A percentile compares a stretch with the other conserved stretches of the same genome.
Evolutionary conservation across 257 asterid species (phyloP).

Genomic region (Solanum piurae): DNA sequence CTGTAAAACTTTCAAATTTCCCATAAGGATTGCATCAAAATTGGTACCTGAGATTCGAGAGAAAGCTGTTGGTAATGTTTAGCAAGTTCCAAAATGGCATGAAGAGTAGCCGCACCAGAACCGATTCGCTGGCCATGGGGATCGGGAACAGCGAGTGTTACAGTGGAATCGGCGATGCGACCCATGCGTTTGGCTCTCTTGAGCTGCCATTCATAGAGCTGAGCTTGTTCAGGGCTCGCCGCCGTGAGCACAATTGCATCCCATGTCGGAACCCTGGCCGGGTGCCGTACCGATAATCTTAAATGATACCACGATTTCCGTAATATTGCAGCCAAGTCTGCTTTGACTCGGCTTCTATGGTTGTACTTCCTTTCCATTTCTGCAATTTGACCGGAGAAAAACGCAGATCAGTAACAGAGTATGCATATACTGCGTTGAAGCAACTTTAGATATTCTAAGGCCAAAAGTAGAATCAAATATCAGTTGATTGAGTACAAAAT

Average conservation of each 20-base stretch:
- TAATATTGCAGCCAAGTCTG: constrained; percentile 39
- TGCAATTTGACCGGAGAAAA: neutral
- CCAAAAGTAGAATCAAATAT: neutral
- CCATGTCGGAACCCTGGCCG: constrained; percentile 76
- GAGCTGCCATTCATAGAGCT: constrained; percentile 85
- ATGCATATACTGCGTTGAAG: neutral
- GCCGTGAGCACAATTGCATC: constrained; percentile 92
- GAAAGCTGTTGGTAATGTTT: constrained; percentile 26
- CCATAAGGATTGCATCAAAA: neutral
- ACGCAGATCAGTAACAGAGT: neutral
- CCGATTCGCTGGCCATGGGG: constrained; percentile 88
- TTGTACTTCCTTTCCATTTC: neutral
- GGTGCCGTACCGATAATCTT: constrained; percentile 73
- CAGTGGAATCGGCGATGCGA: constrained; percentile 63
- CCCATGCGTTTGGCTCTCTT: constrained; percentile 77
- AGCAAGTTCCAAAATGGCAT: constrained; percentile 66
- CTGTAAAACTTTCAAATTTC: neutral
- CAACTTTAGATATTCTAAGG: neutral
- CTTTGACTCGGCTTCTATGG: constrained; percentile 21
- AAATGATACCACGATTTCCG: constrained; percentile 88
- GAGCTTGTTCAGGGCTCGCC: constrained; percentile 93
- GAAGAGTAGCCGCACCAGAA: constrained; percentile 92
- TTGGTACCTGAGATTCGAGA: neutral
- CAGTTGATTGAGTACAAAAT: neutral
- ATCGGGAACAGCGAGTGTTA: constrained; percentile 83